Conservation (phyloP, 306 rosid species). For the Lotus japonicus region DNA sequence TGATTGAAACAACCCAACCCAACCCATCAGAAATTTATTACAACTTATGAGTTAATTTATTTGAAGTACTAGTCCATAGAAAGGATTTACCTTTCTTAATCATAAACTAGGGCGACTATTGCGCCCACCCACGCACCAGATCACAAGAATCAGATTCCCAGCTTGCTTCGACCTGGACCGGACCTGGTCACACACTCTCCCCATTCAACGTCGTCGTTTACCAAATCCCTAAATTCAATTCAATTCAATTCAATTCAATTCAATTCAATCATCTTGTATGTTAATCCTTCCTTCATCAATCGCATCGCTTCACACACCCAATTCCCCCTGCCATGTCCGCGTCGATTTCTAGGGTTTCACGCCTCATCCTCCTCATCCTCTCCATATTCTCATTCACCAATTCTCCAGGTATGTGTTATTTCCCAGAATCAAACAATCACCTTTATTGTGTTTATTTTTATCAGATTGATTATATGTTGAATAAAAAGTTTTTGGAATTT, state of each 20-base stretch:
- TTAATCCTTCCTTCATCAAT: not conserved
- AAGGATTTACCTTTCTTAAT: no score
- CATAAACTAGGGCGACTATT: no score
- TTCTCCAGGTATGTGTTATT: not conserved
- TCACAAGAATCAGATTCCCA: not conserved
- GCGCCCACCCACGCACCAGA: not conserved
- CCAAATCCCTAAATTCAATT: not conserved
- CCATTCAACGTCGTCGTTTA: constrained; percentile 21
- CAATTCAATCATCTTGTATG: not conserved
- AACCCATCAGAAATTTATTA: no score
- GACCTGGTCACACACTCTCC: not conserved
- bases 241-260: no score
- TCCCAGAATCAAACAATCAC: not conserved
- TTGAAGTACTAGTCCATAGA: no score
- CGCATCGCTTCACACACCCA: no score
- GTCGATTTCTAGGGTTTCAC: constrained; percentile 44
- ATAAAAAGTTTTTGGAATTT: no score
- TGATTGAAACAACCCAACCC: no score
- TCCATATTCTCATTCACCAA: constrained; percentile 36
- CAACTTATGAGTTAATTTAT: no score
- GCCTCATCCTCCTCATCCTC: constrained; percentile 25
- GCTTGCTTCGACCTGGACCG: not conserved
- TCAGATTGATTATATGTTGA: not conserved
- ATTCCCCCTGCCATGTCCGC: constrained; percentile 39
- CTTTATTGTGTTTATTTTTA: not conserved